A percentile compares a stretch with the other conserved stretches of the same genome.
These are phyloP conservation scores for Penicillium sp. DNA, from an alignment of 2,329 filamentous ascomycete species.

Conservation along the genomic window DNA sequence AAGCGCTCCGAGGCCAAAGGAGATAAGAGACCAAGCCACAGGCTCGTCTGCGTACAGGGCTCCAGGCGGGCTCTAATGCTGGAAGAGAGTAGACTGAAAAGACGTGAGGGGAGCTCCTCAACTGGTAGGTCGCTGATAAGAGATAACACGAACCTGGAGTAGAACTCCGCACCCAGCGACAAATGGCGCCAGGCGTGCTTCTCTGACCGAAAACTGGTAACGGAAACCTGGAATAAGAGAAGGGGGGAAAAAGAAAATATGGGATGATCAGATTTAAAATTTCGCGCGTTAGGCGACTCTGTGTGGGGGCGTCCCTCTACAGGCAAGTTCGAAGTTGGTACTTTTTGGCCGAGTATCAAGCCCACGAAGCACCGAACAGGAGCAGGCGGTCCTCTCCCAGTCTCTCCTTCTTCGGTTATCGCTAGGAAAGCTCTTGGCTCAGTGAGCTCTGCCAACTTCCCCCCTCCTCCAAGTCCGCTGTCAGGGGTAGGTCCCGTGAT, in stretches of 20 bases:
- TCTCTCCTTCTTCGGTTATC: too few species aligned
- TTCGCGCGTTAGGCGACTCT: neutral
- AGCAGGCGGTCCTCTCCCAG: neutral
- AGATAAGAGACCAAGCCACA: neutral
- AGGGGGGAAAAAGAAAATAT: neutral
- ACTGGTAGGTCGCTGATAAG: conserved; percentile 16
- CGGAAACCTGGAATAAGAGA: neutral
- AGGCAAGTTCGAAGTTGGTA: neutral
- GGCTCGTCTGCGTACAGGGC: too few species aligned
- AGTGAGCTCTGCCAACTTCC: neutral
- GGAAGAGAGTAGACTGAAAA: conserved; percentile 2
- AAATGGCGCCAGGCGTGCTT: neutral
- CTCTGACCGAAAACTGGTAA: neutral
- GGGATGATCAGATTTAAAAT: neutral
- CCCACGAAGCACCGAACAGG: neutral
- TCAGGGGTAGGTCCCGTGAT: neutral
- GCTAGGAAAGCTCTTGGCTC: neutral
- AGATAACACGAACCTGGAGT: conserved; percentile 6
- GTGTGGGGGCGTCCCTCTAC: neutral
- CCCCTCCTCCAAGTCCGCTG: neutral
- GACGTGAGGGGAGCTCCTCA: neutral
- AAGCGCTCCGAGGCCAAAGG: neutral
- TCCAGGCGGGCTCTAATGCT: conserved; percentile 1
- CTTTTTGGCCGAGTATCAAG: neutral
- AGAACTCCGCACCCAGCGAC: neutral